These are phyloP conservation scores for Aspergillus saccharolyticus DNA, from an alignment of 495 filamentous ascomycete species.

Conservation along the genomic window DNA sequence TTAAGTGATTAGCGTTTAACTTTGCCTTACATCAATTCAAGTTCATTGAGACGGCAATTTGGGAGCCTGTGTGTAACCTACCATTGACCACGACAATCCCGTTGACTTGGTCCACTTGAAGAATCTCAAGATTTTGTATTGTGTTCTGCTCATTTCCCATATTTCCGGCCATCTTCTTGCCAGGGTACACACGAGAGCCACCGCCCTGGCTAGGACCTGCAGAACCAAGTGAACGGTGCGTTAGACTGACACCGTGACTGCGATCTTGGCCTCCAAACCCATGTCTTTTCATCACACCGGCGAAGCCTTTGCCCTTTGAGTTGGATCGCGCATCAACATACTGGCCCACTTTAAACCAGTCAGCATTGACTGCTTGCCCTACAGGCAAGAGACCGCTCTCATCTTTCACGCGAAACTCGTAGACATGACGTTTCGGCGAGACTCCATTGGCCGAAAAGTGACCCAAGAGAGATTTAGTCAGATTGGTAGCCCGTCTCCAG, in stretches of 20 bases:
- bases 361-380: constrained; percentile 67
- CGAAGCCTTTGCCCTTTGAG: constrained; percentile 83
- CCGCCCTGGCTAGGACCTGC: constrained; percentile 81
- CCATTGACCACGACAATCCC: constrained; percentile 86
- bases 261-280: constrained; percentile 85
- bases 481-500: constrained; percentile 67
- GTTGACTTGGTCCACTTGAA: constrained; percentile 78
- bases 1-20: constrained; percentile 5
- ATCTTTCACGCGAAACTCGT: constrained; percentile 78
- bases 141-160: constrained; percentile 89
- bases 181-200: constrained; percentile 85
- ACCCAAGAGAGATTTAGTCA: constrained; percentile 73
- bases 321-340: constrained; percentile 79
- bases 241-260: constrained; percentile 89
- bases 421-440: constrained; percentile 72
- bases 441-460: constrained; percentile 76
- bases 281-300: constrained; percentile 94
- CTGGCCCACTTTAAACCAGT: constrained; percentile 87
- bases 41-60: not conserved
- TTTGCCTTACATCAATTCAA: not conserved
- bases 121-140: constrained; percentile 80
- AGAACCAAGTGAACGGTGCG: constrained; percentile 85
- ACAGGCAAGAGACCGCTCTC: constrained; percentile 65
- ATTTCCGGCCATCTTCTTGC: constrained; percentile 94
- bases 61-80: constrained; percentile 27